Base-by-base conservation (phyloP, 306 rosid genomes). In the Prinsepia uniflora region DNA sequence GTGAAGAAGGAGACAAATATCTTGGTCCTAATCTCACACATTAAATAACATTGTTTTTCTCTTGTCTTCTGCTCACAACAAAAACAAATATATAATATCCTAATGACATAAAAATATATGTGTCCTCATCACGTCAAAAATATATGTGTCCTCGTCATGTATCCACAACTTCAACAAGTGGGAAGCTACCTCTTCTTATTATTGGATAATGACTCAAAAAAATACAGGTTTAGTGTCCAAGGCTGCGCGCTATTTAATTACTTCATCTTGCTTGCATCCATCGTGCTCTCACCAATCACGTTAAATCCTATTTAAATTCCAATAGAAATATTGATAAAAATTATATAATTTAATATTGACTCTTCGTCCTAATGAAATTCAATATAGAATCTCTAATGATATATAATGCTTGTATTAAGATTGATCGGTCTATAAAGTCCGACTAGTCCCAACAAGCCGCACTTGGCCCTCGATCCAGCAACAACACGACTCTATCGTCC, bases 171-270 rank as follows among this genome's bases (percentile, higher is more conserved):
- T 53, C 43, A 50, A 50, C 24, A 40, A 6, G 68, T 20, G 40
- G 52, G 10, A 64, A 64, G 36, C 36, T 30, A 30, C 4, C 36
- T 30, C 36, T 18, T 64, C 22, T 34, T 40, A 40, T 67, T 48
- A 67, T 67, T 68, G 72, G 72, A n/a, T 19, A n/a, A 39, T 39
- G 41, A 68, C 63, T 53, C 39, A 3, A 11, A 68, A 49, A 49
- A 10, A 12, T 18, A 13, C 20, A 8, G 7, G 17, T 34, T 11
- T 13, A 68, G 73, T 69, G 49, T 42, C 12, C 18, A 8, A 50
- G 61, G 72, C 71, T 67, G 59, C 59, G 11, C 52, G 7, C 3
- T 10, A 56, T 22, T 56, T 56, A 12, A 22, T 56, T 19, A 7
- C 56, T 50, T 50, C 10, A 44, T 44, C 47, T 6, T 30, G 36